Percentiles rank a stretch among this genome's conserved stretches.
These are phyloP conservation scores for Xanthoconium separans DNA, from an alignment of 1,284 basidiomycete genomes.

Conservation along the genomic window DNA sequence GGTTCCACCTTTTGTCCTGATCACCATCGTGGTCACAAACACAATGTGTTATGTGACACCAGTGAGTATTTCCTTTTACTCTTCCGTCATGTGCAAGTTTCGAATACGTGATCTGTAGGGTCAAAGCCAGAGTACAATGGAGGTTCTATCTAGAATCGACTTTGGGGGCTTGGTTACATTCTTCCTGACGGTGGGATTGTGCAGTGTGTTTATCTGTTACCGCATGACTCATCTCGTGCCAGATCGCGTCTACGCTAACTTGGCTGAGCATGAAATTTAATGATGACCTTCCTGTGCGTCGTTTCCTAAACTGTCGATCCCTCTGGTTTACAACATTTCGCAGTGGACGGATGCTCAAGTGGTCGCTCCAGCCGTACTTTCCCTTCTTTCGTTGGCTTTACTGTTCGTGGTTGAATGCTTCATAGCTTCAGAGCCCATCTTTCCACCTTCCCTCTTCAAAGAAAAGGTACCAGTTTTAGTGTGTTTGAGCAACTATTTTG, in stretches of 20 bases:
- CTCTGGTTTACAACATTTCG: background rate
- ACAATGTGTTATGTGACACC: slow-evolving; percentile 13
- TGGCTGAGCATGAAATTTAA: slow-evolving; percentile 21
- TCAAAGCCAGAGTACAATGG: slow-evolving; percentile 8
- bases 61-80: slow-evolving; percentile 1
- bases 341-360: slow-evolving; percentile 13
- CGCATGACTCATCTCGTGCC: background rate
- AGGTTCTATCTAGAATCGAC: slow-evolving; percentile 16
- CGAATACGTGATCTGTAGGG: slow-evolving; percentile 4
- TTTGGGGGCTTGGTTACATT: slow-evolving; percentile 15
- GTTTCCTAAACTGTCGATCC: background rate
- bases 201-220: background rate
- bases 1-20: slow-evolving; percentile 12
- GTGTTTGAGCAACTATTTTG: background rate
- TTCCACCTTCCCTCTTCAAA: slow-evolving; percentile 8
- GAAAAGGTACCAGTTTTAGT: slow-evolving; percentile 16
- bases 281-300: slow-evolving; percentile 14
- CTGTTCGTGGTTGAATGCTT: slow-evolving; percentile 10
- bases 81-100: background rate
- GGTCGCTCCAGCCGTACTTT: slow-evolving; percentile 9
- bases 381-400: slow-evolving; percentile 10
- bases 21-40: slow-evolving; percentile 8
- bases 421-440: slow-evolving; percentile 11
- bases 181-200: slow-evolving; percentile 7
- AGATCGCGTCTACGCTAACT: slow-evolving; percentile 15